Evolutionary conservation across 345 rosid species (phyloP).

Genomic region (Schrenkiella parvula): DNA sequence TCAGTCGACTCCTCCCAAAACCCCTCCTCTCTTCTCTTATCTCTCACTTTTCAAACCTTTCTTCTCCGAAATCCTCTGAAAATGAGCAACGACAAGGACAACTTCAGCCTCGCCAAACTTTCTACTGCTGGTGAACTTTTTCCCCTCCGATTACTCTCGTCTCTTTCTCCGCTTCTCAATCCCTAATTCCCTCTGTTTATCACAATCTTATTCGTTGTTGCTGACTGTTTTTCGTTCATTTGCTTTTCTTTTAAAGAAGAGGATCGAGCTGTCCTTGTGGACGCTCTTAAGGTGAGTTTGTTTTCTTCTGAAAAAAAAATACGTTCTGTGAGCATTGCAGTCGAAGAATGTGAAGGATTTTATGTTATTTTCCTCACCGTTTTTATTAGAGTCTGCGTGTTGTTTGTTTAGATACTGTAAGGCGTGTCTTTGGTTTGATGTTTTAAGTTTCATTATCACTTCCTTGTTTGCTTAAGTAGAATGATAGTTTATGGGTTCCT

Average conservation of each 20-base stretch:
- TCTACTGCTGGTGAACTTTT: conserved; percentile 40
- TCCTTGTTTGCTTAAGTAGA: too few species aligned
- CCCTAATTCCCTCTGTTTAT: background rate
- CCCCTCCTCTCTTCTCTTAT: background rate
- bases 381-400: background rate
- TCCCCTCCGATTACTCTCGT: background rate
- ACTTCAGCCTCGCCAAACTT: conserved; percentile 69
- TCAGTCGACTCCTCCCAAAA: too few species aligned
- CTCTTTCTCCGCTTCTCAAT: background rate
- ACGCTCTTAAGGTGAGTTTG: conserved; percentile 58
- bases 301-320: background rate
- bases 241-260: conserved; percentile 40
- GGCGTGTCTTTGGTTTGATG: background rate
- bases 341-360: background rate
- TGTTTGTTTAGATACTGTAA: background rate
- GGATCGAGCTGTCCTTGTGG: conserved; percentile 61
- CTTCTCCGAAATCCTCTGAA: background rate
- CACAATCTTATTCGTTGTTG: background rate
- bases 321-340: background rate
- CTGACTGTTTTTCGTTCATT: background rate
- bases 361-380: background rate
- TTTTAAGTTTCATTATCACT: background rate
- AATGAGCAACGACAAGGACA: conserved; percentile 62
- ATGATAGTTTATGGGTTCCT: background rate
- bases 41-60: background rate